Conservation (phyloP, 2,329 filamentous ascomycete species). For the Gaeumannomyces sp. region DNA sequence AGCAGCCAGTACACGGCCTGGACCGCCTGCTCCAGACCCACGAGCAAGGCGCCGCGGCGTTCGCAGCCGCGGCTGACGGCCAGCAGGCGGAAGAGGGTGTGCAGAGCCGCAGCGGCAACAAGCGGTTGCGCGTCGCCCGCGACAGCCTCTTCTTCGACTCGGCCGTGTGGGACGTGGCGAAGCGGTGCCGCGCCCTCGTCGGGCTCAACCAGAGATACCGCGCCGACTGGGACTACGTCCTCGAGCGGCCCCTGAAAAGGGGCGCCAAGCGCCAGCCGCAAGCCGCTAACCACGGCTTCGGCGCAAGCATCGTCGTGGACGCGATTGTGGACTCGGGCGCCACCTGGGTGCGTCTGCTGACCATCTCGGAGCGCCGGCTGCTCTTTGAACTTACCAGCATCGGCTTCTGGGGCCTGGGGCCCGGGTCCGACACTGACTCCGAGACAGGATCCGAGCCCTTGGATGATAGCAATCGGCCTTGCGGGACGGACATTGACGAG, state of each 20-base stretch:
- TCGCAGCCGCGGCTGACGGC: no score
- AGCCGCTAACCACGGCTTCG: background rate
- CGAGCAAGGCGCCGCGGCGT: background rate
- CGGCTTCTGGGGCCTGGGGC: background rate
- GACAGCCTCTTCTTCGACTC: background rate
- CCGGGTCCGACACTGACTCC: background rate
- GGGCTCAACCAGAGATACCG: background rate
- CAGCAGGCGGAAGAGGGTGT: no score
- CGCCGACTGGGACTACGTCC: slow-evolving; percentile 1
- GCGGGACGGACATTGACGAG: background rate
- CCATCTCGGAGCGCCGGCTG: background rate
- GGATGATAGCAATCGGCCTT: no score
- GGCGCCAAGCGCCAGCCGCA: no score
- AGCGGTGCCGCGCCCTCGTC: background rate
- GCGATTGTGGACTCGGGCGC: slow-evolving; percentile 4
- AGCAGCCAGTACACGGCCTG: background rate
- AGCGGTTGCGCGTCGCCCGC: background rate
- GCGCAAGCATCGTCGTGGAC: no score
- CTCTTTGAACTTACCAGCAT: background rate
- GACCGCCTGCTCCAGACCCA: background rate
- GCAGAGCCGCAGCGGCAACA: background rate
- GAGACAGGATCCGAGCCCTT: background rate
- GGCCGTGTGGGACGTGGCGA: background rate
- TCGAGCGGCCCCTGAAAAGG: background rate
- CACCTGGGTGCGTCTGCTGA: slow-evolving; percentile 1